phyloP scores from a whole-genome alignment of 768 basidiomycete species.

The Naganishia antarctica region DNA sequence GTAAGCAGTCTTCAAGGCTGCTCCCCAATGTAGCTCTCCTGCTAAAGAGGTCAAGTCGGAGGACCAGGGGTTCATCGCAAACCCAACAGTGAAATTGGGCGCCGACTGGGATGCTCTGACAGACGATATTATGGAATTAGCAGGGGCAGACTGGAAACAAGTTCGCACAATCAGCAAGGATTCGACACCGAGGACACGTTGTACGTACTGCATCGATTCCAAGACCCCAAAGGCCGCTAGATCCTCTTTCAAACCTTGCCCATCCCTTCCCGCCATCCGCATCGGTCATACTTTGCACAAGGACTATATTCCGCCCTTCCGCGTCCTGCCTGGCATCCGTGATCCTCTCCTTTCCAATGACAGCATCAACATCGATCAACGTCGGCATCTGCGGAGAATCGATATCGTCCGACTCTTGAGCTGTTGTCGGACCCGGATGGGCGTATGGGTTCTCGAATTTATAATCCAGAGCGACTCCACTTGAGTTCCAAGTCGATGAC shows the following conservation, averaged over 20 bases:
- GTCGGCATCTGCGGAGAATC: constrained; percentile 10
- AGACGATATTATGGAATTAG: constrained; percentile 35
- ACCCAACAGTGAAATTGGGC: constrained; percentile 33
- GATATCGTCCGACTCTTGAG: background rate
- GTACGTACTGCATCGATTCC: constrained; percentile 43
- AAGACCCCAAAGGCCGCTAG: constrained; percentile 42
- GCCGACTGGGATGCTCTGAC: constrained; percentile 23
- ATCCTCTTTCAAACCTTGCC: constrained; percentile 30
- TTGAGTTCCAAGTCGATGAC: background rate
- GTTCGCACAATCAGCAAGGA: too few relatives aligned
- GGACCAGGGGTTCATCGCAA: constrained; percentile 36
- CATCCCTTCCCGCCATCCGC: constrained; percentile 21
- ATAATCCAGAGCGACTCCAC: constrained; percentile 6
- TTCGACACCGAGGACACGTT: too few relatives aligned
- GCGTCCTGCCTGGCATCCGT: constrained; percentile 29
- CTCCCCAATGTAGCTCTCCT: constrained; percentile 46
- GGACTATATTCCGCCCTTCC: constrained; percentile 25
- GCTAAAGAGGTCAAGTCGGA: constrained; percentile 27
- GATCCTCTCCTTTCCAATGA: constrained; percentile 25
- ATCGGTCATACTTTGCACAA: constrained; percentile 26
- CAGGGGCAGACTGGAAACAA: constrained; percentile 16
- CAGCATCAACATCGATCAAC: constrained; percentile 18
- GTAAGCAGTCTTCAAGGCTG: constrained; percentile 31
- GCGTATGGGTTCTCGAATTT: constrained; percentile 11
- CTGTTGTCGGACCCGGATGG: constrained; percentile 1